These are phyloP conservation scores for Leishmania tropica DNA, from an alignment of 208 protist genomes.

Conservation along the genomic window DNA sequence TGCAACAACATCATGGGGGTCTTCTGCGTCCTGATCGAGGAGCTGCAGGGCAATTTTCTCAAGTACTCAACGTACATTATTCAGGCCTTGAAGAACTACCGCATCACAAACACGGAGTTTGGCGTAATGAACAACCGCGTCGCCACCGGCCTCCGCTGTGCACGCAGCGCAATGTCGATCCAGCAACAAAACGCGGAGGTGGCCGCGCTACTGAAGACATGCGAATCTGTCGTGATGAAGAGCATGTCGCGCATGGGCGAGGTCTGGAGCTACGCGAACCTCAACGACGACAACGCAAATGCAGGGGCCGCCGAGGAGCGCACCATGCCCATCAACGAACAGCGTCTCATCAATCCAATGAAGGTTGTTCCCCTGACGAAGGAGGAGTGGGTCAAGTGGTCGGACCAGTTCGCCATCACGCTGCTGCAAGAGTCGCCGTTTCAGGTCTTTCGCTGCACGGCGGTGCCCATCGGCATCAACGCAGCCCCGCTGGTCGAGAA, in stretches of 20 bases:
- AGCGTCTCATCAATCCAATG: slow-evolving; percentile 53
- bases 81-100: slow-evolving; percentile 68
- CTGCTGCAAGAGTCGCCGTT: slow-evolving; percentile 86
- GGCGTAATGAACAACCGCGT: slow-evolving; percentile 59
- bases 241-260: slow-evolving; percentile 61
- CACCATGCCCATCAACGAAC: slow-evolving; percentile 63
- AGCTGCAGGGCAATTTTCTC: slow-evolving; percentile 78
- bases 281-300: slow-evolving; percentile 44
- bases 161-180: slow-evolving; percentile 32
- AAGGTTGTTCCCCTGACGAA: slow-evolving; percentile 67
- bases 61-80: slow-evolving; percentile 77
- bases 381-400: slow-evolving; percentile 85
- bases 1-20: slow-evolving; percentile 73
- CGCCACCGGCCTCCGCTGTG: slow-evolving; percentile 45
- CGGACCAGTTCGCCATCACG: slow-evolving; percentile 64
- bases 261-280: slow-evolving; percentile 53
- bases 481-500: slow-evolving; percentile 68
- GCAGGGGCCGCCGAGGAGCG: slow-evolving; percentile 45
- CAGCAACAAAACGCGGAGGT: slow-evolving; percentile 56
- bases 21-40: slow-evolving; percentile 62
- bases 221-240: slow-evolving; percentile 53
- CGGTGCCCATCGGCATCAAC: slow-evolving; percentile 65
- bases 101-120: slow-evolving; percentile 65
- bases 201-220: slow-evolving; percentile 56
- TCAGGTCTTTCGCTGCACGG: slow-evolving; percentile 84